These are phyloP conservation scores for Vanilla planifolia DNA, from an alignment of 106 monocot genomes.

Conservation along the genomic window DNA sequence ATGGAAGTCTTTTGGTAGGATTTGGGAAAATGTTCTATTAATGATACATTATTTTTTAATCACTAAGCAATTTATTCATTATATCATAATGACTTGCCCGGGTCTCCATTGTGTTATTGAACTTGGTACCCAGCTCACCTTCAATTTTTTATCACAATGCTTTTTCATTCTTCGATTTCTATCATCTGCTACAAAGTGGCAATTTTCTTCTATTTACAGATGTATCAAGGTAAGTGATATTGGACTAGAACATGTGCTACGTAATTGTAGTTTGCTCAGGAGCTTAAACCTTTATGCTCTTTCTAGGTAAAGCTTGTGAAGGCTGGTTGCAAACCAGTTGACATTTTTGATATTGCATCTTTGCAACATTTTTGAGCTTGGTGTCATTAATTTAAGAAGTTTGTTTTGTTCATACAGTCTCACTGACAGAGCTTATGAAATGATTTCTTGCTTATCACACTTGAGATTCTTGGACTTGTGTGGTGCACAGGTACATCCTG, in stretches of 20 bases:
- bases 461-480: conserved; percentile 77
- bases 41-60: too few species aligned
- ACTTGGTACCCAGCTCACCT: too few species aligned
- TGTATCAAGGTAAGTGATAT: conserved; percentile 80
- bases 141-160: too few species aligned
- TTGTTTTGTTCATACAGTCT: conserved; percentile 42
- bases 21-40: too few species aligned
- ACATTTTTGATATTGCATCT: background rate
- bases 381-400: background rate
- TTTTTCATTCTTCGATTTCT: too few species aligned
- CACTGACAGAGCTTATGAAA: conserved; percentile 62
- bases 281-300: conserved; percentile 91
- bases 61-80: too few species aligned
- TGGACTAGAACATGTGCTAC: conserved; percentile 58
- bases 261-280: conserved; percentile 51
- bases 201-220: conserved; percentile 26
- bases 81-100: too few species aligned
- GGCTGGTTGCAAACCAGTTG: background rate
- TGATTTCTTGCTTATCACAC: conserved; percentile 41
- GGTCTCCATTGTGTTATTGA: too few species aligned
- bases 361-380: background rate
- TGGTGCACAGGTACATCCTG: conserved; percentile 70
- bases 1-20: too few species aligned
- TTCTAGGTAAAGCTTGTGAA: conserved; percentile 48
- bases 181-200: too few species aligned